Base-by-base conservation (phyloP, 164 flowering plant species). In the Aristolochia fimbriata region DNA sequence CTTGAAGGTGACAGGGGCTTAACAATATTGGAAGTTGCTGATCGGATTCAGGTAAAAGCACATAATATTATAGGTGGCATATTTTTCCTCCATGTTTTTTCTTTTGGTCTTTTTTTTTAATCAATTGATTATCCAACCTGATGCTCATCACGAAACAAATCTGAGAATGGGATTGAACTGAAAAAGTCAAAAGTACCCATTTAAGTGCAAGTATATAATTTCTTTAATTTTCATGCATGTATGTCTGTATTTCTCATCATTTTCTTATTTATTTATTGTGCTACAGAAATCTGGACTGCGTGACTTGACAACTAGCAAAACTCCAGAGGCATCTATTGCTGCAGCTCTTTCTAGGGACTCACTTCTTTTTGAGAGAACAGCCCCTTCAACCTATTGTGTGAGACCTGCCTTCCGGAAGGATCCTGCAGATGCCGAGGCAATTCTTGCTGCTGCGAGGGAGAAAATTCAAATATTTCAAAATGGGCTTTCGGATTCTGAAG, bases 251-350 rank as follows among this genome's bases (percentile, higher is more conserved):
- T 37, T 37, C 43, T 7, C 14, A 22, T 52, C 0, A 9, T 10
- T 51, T 20, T 17, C 24, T 22, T 22, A 22, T 52, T 13, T 7
- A 31, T 47, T 50, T 17, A 47, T 66, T 46, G 33, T 52, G 2
- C 15, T 23, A 41, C 17, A 91, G 96, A 88, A 80, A 88, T 88
- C 95, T 72, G 98, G 98, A 30, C 87, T 88, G 51, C 78, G 98
- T 58, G 96, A 91, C 71, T 86, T 91, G 53, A 86, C 90, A 8
- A 88, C 98, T 31, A 91, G 96, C 79, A 91, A 87, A 80, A 91
- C 98, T 47, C 96, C 98, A 20, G 96, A 91, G 67, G 98, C 98
- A 30, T 91, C 98, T 45, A 83, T 91, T 70, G 82, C 95, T 50
- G 98, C 90, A 71, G 96, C 98, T 55, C 74, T 91, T 66, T 84